Percentiles rank a stretch among this genome's conserved stretches.
Evolutionary conservation across 1,284 basidiomycete species (phyloP).

Genomic region (Tilletia horrida): DNA sequence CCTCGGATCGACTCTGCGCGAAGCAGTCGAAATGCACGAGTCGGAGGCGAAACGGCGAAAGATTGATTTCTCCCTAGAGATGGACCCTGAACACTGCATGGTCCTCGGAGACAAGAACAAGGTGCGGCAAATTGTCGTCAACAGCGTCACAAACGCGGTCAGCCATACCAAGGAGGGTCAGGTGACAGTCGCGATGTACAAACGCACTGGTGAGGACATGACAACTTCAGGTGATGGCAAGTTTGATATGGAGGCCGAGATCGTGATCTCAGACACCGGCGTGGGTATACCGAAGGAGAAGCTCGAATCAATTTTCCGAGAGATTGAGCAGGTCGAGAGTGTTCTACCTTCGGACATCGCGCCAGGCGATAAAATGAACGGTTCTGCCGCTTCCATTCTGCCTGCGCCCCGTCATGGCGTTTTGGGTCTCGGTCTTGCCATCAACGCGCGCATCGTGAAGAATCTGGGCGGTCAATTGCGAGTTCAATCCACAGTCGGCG

Average conservation of each 20-base stretch:
- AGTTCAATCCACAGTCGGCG: conserved; percentile 68
- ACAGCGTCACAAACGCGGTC: conserved; percentile 77
- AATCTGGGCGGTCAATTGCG: conserved; percentile 75
- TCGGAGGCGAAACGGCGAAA: conserved; percentile 70
- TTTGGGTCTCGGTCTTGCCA: conserved; percentile 69
- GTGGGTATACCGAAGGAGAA: conserved; percentile 71
- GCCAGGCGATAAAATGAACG: neutral
- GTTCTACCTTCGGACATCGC: conserved; percentile 38
- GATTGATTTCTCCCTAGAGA: conserved; percentile 66
- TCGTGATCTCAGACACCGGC: conserved; percentile 73
- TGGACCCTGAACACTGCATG: conserved; percentile 60
- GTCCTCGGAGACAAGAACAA: conserved; percentile 64
- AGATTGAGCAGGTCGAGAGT: conserved; percentile 78
- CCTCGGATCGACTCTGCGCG: conserved; percentile 66
- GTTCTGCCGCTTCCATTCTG: neutral
- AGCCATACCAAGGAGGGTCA: conserved; percentile 67
- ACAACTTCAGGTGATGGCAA: conserved; percentile 28
- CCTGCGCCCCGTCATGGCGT: conserved; percentile 26
- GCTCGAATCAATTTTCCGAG: conserved; percentile 77
- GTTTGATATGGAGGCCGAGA: conserved; percentile 64
- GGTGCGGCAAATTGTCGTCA: conserved; percentile 75
- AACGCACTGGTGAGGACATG: conserved; percentile 33
- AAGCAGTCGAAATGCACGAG: conserved; percentile 64
- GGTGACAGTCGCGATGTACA: conserved; percentile 66
- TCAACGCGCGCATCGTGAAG: conserved; percentile 74